Percentiles rank a stretch among this genome's conserved stretches.
phyloP scores from a whole-genome alignment of 192 early-diverging fungal genomes.

The Piromyces finnis region DNA sequence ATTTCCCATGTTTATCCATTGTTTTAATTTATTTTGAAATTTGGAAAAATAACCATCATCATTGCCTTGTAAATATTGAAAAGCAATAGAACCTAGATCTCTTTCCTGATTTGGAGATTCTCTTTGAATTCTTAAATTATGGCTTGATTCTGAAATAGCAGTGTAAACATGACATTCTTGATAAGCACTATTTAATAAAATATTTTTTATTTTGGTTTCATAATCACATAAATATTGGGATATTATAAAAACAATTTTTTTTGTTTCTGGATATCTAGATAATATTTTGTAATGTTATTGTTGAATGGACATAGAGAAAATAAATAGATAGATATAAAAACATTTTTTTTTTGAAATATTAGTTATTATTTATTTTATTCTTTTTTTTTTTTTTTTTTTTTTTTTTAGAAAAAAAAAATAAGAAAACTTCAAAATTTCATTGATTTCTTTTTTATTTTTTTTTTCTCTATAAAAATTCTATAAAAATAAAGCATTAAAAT shows the following conservation, averaged over 20 bases:
- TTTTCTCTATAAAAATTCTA: too few relatives aligned
- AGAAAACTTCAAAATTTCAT: too few relatives aligned
- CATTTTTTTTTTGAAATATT: too few relatives aligned
- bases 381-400: too few relatives aligned
- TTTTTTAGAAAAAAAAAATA: too few relatives aligned
- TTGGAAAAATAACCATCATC: not conserved
- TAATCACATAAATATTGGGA: not conserved
- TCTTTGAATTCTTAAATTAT: not conserved
- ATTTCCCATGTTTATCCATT: not conserved
- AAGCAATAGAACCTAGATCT: not conserved
- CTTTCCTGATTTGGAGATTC: not conserved
- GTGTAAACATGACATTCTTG: not conserved
- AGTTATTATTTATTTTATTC: too few relatives aligned
- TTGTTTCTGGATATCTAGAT: not conserved
- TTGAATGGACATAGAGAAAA: too few relatives aligned
- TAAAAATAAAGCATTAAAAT: too few relatives aligned
- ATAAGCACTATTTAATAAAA: not conserved
- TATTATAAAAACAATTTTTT: not conserved
- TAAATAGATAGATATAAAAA: too few relatives aligned
- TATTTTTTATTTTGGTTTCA: not conserved
- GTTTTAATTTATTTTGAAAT: not conserved
- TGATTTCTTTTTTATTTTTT: too few relatives aligned
- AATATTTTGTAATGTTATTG: not conserved
- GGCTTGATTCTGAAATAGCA: not conserved
- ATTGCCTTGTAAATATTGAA: not conserved